Conservation (phyloP, 345 rosid genomes). For the Populus nigra region DNA sequence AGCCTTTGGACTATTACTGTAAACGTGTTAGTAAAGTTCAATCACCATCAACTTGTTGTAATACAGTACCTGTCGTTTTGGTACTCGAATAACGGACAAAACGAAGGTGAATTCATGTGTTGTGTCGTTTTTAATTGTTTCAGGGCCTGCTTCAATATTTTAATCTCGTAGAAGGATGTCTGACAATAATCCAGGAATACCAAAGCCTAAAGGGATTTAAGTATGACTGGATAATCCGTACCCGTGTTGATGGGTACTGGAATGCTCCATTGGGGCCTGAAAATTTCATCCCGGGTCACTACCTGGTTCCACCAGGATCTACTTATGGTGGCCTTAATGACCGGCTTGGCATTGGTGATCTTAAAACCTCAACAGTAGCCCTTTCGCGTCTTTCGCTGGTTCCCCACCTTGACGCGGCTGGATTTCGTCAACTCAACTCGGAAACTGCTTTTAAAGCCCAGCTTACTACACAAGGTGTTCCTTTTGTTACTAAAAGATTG, state of each 20-base stretch:
- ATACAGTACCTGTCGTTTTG: background rate
- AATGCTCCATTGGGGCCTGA: slow-evolving; percentile 54
- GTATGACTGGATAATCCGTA: slow-evolving; percentile 88
- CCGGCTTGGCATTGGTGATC: slow-evolving; percentile 80
- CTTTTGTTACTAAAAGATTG: slow-evolving; percentile 38
- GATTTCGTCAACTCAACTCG: slow-evolving; percentile 64
- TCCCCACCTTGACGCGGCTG: slow-evolving; percentile 59
- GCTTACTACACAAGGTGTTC: slow-evolving; percentile 49
- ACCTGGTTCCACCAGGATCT: slow-evolving; percentile 81
- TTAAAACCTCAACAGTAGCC: slow-evolving; percentile 54
- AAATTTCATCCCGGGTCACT: slow-evolving; percentile 53
- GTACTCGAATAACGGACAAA: background rate
- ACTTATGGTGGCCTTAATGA: slow-evolving; percentile 90
- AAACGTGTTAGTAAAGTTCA: background rate
- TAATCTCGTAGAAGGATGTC: slow-evolving; percentile 77
- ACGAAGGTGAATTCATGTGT: background rate
- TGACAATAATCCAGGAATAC: slow-evolving; percentile 56
- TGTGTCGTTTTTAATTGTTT: background rate
- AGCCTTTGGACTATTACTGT: background rate
- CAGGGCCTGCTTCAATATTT: slow-evolving; percentile 92
- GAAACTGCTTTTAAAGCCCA: slow-evolving; percentile 82
- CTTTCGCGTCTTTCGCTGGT: slow-evolving; percentile 79
- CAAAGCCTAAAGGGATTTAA: slow-evolving; percentile 51
- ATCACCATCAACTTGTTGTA: background rate
- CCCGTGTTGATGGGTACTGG: slow-evolving; percentile 96